Percentiles rank a stretch among this genome's conserved stretches.
These are phyloP conservation scores for Butyriboletus pseudospeciosus DNA, from an alignment of 1,284 basidiomycete genomes.

Conservation along the genomic window DNA sequence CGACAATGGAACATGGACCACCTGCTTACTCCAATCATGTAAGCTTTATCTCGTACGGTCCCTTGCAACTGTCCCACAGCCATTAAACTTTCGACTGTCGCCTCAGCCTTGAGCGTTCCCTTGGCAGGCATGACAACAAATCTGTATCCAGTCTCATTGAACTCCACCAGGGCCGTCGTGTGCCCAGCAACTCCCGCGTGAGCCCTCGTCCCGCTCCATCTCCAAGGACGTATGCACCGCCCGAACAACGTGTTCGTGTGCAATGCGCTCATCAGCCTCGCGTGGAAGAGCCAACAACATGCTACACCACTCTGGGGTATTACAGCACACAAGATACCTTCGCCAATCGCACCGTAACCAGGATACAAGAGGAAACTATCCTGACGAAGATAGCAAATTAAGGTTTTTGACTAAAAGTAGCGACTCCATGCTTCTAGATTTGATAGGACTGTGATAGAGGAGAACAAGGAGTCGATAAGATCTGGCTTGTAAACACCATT, in stretches of 20 bases:
- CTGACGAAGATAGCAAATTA: conserved; percentile 24
- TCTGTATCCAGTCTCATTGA: not conserved
- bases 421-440: conserved; percentile 24
- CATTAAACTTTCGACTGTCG: conserved; percentile 1
- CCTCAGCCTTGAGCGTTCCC: conserved; percentile 5
- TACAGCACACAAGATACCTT: conserved; percentile 15
- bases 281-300: conserved; percentile 8
- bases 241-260: conserved; percentile 19
- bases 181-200: not conserved
- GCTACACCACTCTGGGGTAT: conserved; percentile 12
- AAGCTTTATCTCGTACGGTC: conserved; percentile 9
- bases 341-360: conserved; percentile 16
- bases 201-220: not conserved
- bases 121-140: conserved; percentile 6
- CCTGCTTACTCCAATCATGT: conserved; percentile 20
- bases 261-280: conserved; percentile 3
- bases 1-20: conserved; percentile 24
- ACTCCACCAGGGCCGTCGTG: not conserved
- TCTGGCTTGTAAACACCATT: conserved; percentile 12
- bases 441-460: conserved; percentile 20
- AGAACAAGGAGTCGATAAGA: conserved; percentile 21
- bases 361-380: conserved; percentile 22
- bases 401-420: conserved; percentile 30
- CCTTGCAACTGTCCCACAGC: not conserved
- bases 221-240: not conserved